Evolutionary conservation across 1,284 basidiomycete species (phyloP).

Genomic region (Volvariella surrecta): DNA sequence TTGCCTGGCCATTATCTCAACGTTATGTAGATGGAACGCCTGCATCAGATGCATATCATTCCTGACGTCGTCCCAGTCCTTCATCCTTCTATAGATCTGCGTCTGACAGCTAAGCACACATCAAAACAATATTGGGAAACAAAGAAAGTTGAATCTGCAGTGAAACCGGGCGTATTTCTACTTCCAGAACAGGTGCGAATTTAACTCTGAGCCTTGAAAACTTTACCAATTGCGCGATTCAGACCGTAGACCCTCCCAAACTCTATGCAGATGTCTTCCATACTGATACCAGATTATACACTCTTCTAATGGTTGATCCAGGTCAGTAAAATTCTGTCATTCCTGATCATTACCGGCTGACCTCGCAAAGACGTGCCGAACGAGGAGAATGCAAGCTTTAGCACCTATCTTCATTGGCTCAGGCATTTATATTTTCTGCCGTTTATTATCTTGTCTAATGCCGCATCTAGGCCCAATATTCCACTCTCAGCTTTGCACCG

Average conservation of each 20-base stretch:
- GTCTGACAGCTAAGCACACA: conserved; percentile 32
- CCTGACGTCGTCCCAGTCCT: conserved; percentile 79
- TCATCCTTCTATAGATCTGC: conserved; percentile 68
- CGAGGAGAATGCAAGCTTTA: conserved; percentile 53
- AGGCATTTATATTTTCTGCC: conserved; percentile 41
- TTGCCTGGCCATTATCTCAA: conserved; percentile 1
- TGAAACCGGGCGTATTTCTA: conserved; percentile 69
- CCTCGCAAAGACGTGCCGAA: conserved; percentile 67
- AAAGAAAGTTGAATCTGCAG: conserved; percentile 32
- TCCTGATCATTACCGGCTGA: conserved; percentile 2
- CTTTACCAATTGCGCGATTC: conserved; percentile 9
- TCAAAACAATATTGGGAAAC: conserved; percentile 22
- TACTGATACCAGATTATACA: conserved; percentile 77
- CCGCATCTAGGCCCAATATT: conserved; percentile 62
- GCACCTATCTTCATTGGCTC: conserved; percentile 81
- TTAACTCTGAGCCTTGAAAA: not conserved
- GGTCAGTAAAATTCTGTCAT: conserved; percentile 30
- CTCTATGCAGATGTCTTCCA: conserved; percentile 75
- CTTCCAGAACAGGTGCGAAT: conserved; percentile 49
- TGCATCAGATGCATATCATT: conserved; percentile 84
- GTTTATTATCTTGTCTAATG: conserved; percentile 5
- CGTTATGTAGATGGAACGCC: conserved; percentile 73
- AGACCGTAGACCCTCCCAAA: conserved; percentile 58
- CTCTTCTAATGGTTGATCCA: conserved; percentile 82
- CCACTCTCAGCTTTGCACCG: conserved; percentile 56